Evolutionary conservation across 805 yeast genomes (phyloP).

Genomic region (Monosporozyma servazzii): DNA sequence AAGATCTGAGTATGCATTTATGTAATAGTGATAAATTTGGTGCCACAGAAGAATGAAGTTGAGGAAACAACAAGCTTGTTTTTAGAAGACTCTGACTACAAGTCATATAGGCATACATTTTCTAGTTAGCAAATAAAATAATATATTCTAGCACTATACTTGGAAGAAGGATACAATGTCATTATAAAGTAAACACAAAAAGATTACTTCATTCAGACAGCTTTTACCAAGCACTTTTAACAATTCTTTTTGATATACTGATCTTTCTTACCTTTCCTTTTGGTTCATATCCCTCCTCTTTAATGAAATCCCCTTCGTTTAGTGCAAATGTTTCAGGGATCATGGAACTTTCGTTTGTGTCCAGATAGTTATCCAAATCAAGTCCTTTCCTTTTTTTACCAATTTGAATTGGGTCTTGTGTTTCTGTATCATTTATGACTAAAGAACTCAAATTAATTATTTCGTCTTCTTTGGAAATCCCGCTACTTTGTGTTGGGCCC

Average conservation of each 20-base stretch:
- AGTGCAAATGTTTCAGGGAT: conserved; percentile 12
- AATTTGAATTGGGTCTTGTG: conserved; percentile 6
- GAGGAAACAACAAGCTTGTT: neutral
- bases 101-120: neutral
- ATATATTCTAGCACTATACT: neutral
- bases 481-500: neutral
- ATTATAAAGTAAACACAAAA: neutral
- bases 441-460: neutral
- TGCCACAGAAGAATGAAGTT: neutral
- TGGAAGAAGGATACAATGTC: too few species aligned
- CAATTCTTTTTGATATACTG: conserved; percentile 27
- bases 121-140: neutral
- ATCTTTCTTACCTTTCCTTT: conserved; percentile 21
- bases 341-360: conserved; percentile 13
- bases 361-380: conserved; percentile 14
- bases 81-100: neutral
- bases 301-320: neutral
- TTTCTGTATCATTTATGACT: conserved; percentile 7
- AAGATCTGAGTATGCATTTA: neutral
- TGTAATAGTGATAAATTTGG: neutral
- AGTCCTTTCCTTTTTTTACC: conserved; percentile 17
- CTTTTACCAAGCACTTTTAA: conserved; percentile 23
- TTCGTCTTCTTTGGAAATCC: neutral
- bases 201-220: conserved; percentile 1
- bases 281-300: neutral